Evolutionary conservation across 2,329 filamentous ascomycete species (phyloP).

Genomic region (Aspergillus ustus): DNA sequence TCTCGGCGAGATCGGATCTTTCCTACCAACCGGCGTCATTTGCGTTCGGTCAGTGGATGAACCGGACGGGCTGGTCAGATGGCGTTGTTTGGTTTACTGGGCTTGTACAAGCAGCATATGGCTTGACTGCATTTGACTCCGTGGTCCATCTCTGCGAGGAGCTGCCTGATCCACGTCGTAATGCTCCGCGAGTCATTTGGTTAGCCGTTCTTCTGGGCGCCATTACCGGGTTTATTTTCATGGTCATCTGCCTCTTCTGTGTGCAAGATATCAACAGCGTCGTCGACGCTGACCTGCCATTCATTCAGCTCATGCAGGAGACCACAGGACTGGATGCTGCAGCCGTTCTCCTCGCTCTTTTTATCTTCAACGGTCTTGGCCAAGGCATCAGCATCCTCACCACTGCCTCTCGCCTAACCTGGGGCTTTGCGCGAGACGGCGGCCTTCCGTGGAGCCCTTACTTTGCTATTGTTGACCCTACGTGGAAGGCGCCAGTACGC

Average conservation of each 20-base stretch:
- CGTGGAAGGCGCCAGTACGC: conserved; percentile 59
- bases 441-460: conserved; percentile 53
- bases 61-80: conserved; percentile 58
- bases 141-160: conserved; percentile 65
- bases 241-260: conserved; percentile 58
- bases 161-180: conserved; percentile 57
- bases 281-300: conserved; percentile 52
- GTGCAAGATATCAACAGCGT: conserved; percentile 54
- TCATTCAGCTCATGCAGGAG: conserved; percentile 54
- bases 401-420: conserved; percentile 57
- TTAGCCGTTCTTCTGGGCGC: conserved; percentile 57
- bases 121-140: conserved; percentile 62
- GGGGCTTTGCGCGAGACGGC: conserved; percentile 61
- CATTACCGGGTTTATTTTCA: conserved; percentile 57
- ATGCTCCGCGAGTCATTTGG: conserved; percentile 58
- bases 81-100: conserved; percentile 64
- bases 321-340: conserved; percentile 49
- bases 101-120: conserved; percentile 62
- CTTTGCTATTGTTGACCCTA: conserved; percentile 50
- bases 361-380: conserved; percentile 61
- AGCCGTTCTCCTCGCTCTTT: conserved; percentile 57
- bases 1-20: conserved; percentile 52
- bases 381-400: conserved; percentile 59
- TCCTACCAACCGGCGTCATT: conserved; percentile 56
- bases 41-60: conserved; percentile 59